Conservation (phyloP, 2,329 filamentous ascomycete species). For the Fusarium longipes region DNA sequence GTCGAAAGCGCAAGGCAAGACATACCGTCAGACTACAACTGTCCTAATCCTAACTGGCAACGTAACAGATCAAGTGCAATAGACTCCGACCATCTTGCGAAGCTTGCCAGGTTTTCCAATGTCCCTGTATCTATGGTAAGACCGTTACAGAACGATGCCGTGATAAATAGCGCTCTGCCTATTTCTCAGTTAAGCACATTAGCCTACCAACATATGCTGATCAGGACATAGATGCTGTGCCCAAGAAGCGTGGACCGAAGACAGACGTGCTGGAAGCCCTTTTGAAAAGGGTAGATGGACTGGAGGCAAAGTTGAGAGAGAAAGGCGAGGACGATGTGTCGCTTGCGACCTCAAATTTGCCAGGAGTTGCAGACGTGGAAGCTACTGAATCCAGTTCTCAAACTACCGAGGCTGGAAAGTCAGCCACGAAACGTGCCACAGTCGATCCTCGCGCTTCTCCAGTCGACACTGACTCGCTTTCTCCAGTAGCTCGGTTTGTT, state of each 20-base stretch:
- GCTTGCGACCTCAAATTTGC: slow-evolving; percentile 38
- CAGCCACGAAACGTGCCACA: slow-evolving; percentile 55
- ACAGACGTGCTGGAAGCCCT: slow-evolving; percentile 89
- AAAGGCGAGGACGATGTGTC: slow-evolving; percentile 61
- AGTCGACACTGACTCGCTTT: slow-evolving; percentile 40
- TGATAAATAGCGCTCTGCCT: too few relatives aligned
- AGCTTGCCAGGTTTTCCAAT: slow-evolving; percentile 89
- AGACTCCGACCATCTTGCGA: slow-evolving; percentile 85
- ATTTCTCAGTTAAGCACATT: neutral
- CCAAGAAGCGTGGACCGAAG: slow-evolving; percentile 90
- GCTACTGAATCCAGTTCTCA: slow-evolving; percentile 43
- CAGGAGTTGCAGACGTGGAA: slow-evolving; percentile 36
- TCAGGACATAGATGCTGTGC: slow-evolving; percentile 75
- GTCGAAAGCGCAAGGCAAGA: slow-evolving; percentile 87
- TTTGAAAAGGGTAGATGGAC: slow-evolving; percentile 84
- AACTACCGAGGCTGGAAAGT: slow-evolving; percentile 47
- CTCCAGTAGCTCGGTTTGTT: slow-evolving; percentile 42
- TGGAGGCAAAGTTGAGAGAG: slow-evolving; percentile 82
- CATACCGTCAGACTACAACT: slow-evolving; percentile 14
- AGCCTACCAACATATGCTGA: slow-evolving; percentile 5
- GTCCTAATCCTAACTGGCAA: slow-evolving; percentile 12
- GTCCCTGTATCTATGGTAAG: slow-evolving; percentile 86
- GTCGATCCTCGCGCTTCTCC: slow-evolving; percentile 51
- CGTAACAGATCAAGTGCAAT: slow-evolving; percentile 86
- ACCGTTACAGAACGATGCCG: neutral